phyloP scores from a whole-genome alignment of 345 rosid species.

The Citrus australasica region DNA sequence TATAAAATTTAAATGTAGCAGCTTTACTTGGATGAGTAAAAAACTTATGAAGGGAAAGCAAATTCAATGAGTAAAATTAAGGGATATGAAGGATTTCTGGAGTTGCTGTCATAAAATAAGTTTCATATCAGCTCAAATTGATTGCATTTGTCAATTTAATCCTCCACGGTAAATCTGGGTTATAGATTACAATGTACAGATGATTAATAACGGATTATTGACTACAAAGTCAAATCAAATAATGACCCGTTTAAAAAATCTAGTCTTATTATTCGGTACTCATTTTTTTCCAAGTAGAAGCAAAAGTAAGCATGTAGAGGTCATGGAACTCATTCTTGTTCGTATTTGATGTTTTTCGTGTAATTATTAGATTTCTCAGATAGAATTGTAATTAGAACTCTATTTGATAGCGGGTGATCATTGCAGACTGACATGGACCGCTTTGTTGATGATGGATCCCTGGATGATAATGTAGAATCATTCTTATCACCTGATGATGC shows the following conservation, averaged over 20 bases:
- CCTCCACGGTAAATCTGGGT: neutral
- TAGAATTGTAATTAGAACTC: neutral
- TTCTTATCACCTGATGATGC: constrained; percentile 49
- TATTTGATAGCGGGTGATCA: constrained; percentile 15
- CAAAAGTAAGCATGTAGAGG: neutral
- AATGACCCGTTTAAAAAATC: neutral
- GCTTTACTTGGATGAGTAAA: neutral
- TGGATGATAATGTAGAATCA: constrained; percentile 57
- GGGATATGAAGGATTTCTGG: neutral
- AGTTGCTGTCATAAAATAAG: neutral
- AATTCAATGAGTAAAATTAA: neutral
- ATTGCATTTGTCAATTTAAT: neutral
- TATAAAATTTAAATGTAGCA: neutral
- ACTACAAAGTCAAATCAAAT: neutral
- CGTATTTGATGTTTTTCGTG: neutral
- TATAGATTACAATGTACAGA: neutral
- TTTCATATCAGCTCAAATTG: neutral
- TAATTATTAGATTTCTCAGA: neutral
- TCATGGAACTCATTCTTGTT: constrained; percentile 6
- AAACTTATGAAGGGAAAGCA: neutral
- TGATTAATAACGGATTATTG: neutral
- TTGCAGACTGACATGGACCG: constrained; percentile 55
- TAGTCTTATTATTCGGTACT: neutral
- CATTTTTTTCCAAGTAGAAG: neutral
- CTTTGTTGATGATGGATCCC: constrained; percentile 49